phyloP scores from a whole-genome alignment of 495 filamentous ascomycete species.

The Talaromyces thailandensis region DNA sequence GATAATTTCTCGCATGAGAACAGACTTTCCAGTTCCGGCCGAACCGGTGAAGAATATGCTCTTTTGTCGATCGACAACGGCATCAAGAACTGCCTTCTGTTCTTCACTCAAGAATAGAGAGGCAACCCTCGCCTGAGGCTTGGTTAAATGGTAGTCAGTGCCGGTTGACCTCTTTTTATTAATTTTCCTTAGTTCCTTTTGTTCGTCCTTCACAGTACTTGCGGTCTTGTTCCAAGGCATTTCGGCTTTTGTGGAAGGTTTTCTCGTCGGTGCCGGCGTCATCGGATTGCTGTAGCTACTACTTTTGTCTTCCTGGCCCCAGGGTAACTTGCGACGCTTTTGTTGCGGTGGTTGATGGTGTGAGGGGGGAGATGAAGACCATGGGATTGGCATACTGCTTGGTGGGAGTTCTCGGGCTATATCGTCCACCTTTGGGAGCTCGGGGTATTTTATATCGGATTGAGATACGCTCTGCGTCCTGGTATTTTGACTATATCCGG shows the following conservation, averaged over 20 bases:
- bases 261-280: conserved; percentile 31
- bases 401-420: conserved; percentile 19
- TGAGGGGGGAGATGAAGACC: conserved; percentile 55
- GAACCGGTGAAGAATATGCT: conserved; percentile 98
- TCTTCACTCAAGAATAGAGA: conserved; percentile 73
- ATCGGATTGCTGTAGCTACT: conserved; percentile 20
- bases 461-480: not conserved
- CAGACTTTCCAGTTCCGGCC: conserved; percentile 95
- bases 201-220: conserved; percentile 73
- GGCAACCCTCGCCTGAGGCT: conserved; percentile 35
- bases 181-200: conserved; percentile 60
- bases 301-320: conserved; percentile 30
- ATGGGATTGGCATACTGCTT: conserved; percentile 49
- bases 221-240: conserved; percentile 74
- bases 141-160: conserved; percentile 34
- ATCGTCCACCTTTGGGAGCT: conserved; percentile 18
- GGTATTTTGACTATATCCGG: not conserved
- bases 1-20: conserved; percentile 88
- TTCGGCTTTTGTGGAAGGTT: conserved; percentile 21
- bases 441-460: conserved; percentile 30
- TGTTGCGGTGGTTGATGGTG: conserved; percentile 35
- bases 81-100: conserved; percentile 70
- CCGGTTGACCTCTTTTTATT: conserved; percentile 39
- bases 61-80: conserved; percentile 65
- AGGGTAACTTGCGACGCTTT: conserved; percentile 49